Percentiles rank a stretch among this genome's conserved stretches.
These are phyloP conservation scores for Linnemannia schmuckeri DNA, from an alignment of 192 early-diverging fungal species.

Conservation along the genomic window DNA sequence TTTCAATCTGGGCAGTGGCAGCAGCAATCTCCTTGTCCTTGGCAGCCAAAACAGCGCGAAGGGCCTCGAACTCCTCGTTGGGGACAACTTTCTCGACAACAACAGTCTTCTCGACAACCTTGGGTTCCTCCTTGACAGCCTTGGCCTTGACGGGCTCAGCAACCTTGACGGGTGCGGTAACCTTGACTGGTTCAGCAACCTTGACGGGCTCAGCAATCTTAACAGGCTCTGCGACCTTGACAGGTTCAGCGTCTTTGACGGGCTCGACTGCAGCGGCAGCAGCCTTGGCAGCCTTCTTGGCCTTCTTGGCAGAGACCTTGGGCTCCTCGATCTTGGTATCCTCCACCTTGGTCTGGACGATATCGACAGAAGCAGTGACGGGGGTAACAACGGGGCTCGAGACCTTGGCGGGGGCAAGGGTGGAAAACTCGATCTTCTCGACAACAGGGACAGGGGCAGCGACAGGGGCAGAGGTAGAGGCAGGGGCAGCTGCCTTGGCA, in stretches of 20 bases:
- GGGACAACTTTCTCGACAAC: conserved; percentile 16
- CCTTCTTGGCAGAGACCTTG: conserved; percentile 24
- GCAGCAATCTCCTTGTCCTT: conserved; percentile 34
- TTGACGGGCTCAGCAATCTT: conserved; percentile 29
- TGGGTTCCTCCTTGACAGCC: conserved; percentile 22
- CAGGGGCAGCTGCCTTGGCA: background rate
- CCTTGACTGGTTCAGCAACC: conserved; percentile 23
- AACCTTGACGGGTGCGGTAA: conserved; percentile 3
- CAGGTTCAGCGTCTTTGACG: conserved; percentile 14
- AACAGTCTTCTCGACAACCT: conserved; percentile 11
- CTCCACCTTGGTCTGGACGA: conserved; percentile 16
- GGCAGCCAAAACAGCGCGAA: conserved; percentile 21
- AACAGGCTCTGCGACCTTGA: conserved; percentile 8
- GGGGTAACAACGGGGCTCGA: conserved; percentile 7
- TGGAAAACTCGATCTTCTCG: conserved; percentile 5
- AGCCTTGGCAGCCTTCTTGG: conserved; percentile 32
- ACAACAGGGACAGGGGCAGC: background rate
- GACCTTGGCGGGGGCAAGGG: conserved; percentile 7
- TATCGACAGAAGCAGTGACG: conserved; percentile 7
- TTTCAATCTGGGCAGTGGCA: conserved; percentile 14
- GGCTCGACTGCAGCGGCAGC: conserved; percentile 20
- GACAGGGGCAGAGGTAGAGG: background rate
- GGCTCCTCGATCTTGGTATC: conserved; percentile 29
- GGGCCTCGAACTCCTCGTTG: conserved; percentile 43
- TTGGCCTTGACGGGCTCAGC: conserved; percentile 11